Evolutionary conservation across 2,329 filamentous ascomycete species (phyloP), one percentile per base, ranked within the genome.

Genomic region (Verticillium albo-atrum): DNA sequence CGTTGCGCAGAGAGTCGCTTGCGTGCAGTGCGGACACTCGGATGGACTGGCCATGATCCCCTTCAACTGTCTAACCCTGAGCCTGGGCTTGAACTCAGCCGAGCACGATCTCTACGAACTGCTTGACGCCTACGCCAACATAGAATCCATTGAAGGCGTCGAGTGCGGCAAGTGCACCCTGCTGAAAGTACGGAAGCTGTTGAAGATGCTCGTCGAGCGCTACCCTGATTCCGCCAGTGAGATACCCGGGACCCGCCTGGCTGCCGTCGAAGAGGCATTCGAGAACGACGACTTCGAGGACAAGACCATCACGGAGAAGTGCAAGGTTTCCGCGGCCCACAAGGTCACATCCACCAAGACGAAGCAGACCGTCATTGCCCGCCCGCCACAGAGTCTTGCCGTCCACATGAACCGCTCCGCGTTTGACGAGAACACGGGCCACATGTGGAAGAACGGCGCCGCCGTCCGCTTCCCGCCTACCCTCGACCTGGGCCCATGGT

Each of bases 111-210:
- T 98, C 0, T 86, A 87, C 60, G 88, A 95, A 61, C 89, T 92
- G 58, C 76, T 99, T 23, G 89, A 96, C 69, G 87, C 92, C 25
- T 97, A 94, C 70, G 95, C 91, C 28, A 84, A 87, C 14, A 81
- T 97, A 9, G 95, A 98, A 70, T 81, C 84, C 2, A 97, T 99
- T 60, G 87, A 92, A 65, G 92, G 91, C 0, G 93, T 98, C 2
- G 89, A 97, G 69, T 99, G 95, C 72, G 85, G 88, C 17, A 96
- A 94, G 68, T 99, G 95, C 74, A 97, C 94, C 0, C 81, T 97
- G 1, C 74, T 93, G 9, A 83, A 83, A 58, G 75, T 77, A 20
- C 77, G 80, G 59, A 71, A 72, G 9, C 71, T 84, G 1, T 70
- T 88, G 54, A 74, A 72, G 1, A 77, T 75, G 9, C 68, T 88